Percentiles rank a stretch among this genome's conserved stretches.
phyloP scores from a whole-genome alignment of 2,329 filamentous ascomycete species.

The Hymenoscyphus infarciens region DNA sequence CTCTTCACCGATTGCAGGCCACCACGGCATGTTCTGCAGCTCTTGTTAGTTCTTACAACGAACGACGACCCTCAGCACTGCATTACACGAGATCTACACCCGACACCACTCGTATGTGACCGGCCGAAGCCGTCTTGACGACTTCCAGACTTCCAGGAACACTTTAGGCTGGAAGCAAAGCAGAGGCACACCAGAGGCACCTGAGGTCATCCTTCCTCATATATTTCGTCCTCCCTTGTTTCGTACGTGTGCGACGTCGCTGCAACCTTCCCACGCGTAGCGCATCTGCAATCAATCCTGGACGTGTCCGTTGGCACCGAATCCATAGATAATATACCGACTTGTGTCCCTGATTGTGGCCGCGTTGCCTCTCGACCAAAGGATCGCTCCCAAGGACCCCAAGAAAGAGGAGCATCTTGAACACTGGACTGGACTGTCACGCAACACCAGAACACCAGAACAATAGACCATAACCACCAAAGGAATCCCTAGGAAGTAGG shows the following conservation, averaged over 20 bases:
- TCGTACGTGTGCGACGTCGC: conserved; percentile 1
- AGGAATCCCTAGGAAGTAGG: not conserved
- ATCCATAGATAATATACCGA: not conserved
- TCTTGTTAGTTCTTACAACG: not conserved
- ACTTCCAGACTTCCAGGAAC: not conserved
- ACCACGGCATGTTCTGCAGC: not conserved
- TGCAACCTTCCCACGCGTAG: conserved; percentile 5
- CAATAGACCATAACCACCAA: not conserved
- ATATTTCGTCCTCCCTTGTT: not conserved
- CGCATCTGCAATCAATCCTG: not conserved
- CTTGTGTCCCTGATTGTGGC: not conserved
- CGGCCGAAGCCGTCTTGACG: not conserved
- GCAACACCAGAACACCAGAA: not conserved
- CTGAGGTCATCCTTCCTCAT: not conserved
- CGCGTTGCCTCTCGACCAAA: not conserved
- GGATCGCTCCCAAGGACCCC: not conserved
- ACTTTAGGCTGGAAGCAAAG: conserved; percentile 6
- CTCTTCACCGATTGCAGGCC: not conserved
- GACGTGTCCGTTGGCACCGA: not conserved
- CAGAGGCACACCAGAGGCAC: not conserved
- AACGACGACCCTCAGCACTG: too few relatives aligned
- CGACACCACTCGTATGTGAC: conserved; percentile 4
- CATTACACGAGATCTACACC: not conserved
- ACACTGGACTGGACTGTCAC: too few relatives aligned
- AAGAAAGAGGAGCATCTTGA: not conserved